A percentile compares a stretch with the other conserved stretches of the same genome.
Evolutionary conservation across 495 filamentous ascomycete genomes (phyloP).

Genomic region (Hyphodiscus hymeniophilus): DNA sequence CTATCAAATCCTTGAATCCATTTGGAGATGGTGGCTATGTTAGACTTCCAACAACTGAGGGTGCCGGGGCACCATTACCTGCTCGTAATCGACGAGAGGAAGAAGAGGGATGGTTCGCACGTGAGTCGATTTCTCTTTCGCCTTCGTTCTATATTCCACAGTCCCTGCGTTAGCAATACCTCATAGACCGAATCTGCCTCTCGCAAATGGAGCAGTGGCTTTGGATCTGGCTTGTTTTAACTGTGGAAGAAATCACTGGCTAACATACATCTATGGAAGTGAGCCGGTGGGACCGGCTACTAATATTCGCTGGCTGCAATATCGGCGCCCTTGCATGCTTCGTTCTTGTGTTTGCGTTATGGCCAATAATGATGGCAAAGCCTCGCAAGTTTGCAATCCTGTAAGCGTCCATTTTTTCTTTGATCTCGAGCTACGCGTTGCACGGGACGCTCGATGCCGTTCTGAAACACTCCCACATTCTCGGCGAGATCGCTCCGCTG

Average conservation of each 20-base stretch:
- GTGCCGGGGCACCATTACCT: constrained; percentile 76
- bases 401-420: constrained; percentile 53
- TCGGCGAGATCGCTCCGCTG: constrained; percentile 19
- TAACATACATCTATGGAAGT: constrained; percentile 44
- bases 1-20: constrained; percentile 79
- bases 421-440: constrained; percentile 8
- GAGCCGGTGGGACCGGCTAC: constrained; percentile 91
- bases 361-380: constrained; percentile 66
- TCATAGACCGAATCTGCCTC: constrained; percentile 16
- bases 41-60: constrained; percentile 78
- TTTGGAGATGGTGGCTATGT: constrained; percentile 87
- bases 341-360: constrained; percentile 81
- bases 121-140: constrained; percentile 56
- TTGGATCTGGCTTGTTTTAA: constrained; percentile 13
- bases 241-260: constrained; percentile 10
- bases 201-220: constrained; percentile 12
- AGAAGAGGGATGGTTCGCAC: constrained; percentile 89
- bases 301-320: constrained; percentile 90
- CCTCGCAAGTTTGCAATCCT: constrained; percentile 93
- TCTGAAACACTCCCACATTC: constrained; percentile 11
- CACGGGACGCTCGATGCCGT: constrained; percentile 1
- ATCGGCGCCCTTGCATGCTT: constrained; percentile 86
- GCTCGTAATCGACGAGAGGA: constrained; percentile 81
- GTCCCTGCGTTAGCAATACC: constrained; percentile 20
- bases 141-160: constrained; percentile 5